phyloP scores from a whole-genome alignment of 148 eudicot species.

The Pharnaceum exiguum region DNA sequence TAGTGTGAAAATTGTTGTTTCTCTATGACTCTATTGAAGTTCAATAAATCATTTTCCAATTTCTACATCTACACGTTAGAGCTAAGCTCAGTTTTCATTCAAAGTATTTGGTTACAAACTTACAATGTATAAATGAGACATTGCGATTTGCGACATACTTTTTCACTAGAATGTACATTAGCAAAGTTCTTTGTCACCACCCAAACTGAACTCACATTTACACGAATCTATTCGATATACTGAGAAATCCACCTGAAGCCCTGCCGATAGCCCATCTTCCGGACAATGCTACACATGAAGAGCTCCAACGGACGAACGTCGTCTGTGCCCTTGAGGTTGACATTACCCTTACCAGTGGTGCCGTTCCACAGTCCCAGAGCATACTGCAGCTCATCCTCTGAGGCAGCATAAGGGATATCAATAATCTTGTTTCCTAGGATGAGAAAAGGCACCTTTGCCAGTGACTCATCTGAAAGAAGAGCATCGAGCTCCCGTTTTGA shows the following conservation, averaged over 20 bases:
- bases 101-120: too few relatives aligned
- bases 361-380: conserved; percentile 15
- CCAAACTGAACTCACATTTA: too few relatives aligned
- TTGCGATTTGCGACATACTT: too few relatives aligned
- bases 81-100: too few relatives aligned
- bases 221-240: too few relatives aligned
- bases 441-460: conserved; percentile 20
- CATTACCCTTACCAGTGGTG: conserved; percentile 31
- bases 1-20: too few relatives aligned
- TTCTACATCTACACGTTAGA: too few relatives aligned
- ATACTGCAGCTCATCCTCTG: conserved; percentile 23
- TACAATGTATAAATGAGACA: too few relatives aligned
- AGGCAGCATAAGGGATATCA: conserved; percentile 31
- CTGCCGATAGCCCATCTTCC: conserved; percentile 64
- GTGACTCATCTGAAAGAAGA: conserved; percentile 21
- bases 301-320: conserved; percentile 37
- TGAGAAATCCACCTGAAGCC: conserved; percentile 66
- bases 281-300: conserved; percentile 64
- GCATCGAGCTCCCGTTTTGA: conserved; percentile 26
- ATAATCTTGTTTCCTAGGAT: conserved; percentile 33
- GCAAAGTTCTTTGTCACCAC: too few relatives aligned
- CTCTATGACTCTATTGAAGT: too few relatives aligned
- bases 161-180: too few relatives aligned
- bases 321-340: conserved; percentile 15
- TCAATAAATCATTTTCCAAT: too few relatives aligned